Percentiles rank a stretch among this genome's conserved stretches.
phyloP scores from a whole-genome alignment of 345 rosid genomes.

The Linum lewisii region DNA sequence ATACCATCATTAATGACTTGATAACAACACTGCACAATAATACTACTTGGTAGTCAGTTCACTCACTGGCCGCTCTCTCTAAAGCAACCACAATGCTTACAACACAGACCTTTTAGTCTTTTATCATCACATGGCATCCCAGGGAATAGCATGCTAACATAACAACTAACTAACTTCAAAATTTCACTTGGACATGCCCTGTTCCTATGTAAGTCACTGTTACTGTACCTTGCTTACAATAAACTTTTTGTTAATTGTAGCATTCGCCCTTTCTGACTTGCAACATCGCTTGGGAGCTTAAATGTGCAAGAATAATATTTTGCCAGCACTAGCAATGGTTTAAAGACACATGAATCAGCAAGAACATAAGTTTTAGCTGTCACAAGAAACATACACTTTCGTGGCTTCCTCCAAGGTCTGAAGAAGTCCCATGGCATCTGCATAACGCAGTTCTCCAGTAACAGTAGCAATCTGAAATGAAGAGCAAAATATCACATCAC shows the following conservation, averaged over 20 bases:
- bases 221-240: too few species aligned
- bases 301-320: neutral
- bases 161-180: too few species aligned
- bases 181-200: too few species aligned
- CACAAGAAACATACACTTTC: conserved; percentile 34
- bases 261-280: too few species aligned
- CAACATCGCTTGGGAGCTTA: too few species aligned
- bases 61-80: neutral
- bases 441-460: conserved; percentile 68
- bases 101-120: neutral
- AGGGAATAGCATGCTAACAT: too few species aligned
- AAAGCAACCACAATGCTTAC: neutral
- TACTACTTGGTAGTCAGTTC: too few species aligned
- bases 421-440: conserved; percentile 71
- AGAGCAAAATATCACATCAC: neutral
- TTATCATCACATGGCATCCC: too few species aligned
- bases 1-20: neutral
- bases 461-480: conserved; percentile 59
- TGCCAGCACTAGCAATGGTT: neutral
- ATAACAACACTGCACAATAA: neutral
- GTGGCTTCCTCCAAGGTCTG: conserved; percentile 72
- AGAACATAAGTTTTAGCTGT: neutral
- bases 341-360: neutral
- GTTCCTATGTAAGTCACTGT: too few species aligned
- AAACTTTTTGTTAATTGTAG: too few species aligned